phyloP scores from a whole-genome alignment of 164 flowering plant species.

The Vitis labrusca region DNA sequence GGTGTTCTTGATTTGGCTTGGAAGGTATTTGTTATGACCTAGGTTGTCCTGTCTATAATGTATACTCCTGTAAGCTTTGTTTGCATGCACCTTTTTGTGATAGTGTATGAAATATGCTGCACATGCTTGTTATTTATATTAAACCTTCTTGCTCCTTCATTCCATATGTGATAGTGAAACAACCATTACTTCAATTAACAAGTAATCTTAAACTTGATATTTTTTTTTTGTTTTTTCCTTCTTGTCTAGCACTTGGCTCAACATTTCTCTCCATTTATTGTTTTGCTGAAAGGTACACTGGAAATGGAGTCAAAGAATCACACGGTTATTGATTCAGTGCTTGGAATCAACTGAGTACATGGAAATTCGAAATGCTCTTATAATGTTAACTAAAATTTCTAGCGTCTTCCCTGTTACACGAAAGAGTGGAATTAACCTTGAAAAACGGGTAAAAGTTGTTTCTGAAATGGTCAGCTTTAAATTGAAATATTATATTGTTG shows the following conservation, averaged over 20 bases:
- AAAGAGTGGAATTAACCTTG: slow-evolving; percentile 94
- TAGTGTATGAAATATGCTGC: no score
- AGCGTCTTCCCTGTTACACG: slow-evolving; percentile 94
- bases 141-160: no score
- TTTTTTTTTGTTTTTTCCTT: neutral
- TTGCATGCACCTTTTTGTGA: no score
- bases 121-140: no score
- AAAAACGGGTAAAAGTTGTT: slow-evolving; percentile 71
- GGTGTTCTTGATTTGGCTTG: no score
- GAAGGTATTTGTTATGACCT: no score
- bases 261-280: neutral
- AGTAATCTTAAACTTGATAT: neutral
- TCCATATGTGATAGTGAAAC: no score
- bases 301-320: slow-evolving; percentile 98
- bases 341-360: slow-evolving; percentile 92
- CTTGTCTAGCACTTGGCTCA: neutral
- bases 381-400: slow-evolving; percentile 87
- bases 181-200: no score
- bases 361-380: slow-evolving; percentile 97
- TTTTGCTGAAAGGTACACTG: slow-evolving; percentile 78
- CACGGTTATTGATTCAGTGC: slow-evolving; percentile 84
- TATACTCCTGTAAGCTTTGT: no score
- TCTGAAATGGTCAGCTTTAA: neutral
- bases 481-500: neutral
- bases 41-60: no score